Percentiles rank a stretch among this genome's conserved stretches.
Conservation (phyloP, 1,284 basidiomycete genomes). For the Thecaphora thlaspeos region DNA sequence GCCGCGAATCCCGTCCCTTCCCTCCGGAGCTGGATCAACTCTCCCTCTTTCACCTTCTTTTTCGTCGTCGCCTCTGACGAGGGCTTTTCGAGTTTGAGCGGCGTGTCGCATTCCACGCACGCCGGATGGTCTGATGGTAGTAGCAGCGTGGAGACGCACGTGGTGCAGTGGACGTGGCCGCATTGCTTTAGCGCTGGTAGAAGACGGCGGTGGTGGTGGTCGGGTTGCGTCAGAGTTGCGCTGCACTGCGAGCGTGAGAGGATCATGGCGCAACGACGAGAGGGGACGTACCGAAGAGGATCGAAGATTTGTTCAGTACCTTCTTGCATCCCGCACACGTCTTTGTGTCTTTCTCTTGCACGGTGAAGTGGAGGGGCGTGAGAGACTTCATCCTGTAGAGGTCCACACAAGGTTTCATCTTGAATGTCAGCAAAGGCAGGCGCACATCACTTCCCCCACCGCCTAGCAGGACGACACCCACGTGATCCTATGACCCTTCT, state of each 20-base stretch:
- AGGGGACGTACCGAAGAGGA: slow-evolving; percentile 1
- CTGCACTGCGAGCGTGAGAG: background rate
- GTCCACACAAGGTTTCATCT: too few species aligned
- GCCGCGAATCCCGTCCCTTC: slow-evolving; percentile 23
- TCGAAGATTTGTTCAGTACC: slow-evolving; percentile 60
- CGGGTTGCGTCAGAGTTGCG: too few species aligned
- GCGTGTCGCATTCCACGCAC: slow-evolving; percentile 1
- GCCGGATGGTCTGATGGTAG: slow-evolving; percentile 64
- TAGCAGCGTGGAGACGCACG: slow-evolving; percentile 78
- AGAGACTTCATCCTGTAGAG: slow-evolving; percentile 76
- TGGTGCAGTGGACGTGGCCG: slow-evolving; percentile 85
- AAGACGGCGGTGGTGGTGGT: too few species aligned
- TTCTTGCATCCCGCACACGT: slow-evolving; percentile 70
- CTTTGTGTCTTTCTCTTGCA: slow-evolving; percentile 15
- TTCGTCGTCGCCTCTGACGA: background rate
- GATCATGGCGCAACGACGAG: too few species aligned
- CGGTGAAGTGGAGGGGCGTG: slow-evolving; percentile 69
- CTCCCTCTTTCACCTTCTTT: slow-evolving; percentile 62
- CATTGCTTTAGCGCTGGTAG: slow-evolving; percentile 65
- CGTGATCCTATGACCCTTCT: slow-evolving; percentile 1
- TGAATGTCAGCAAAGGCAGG: background rate
- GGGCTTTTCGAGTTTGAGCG: slow-evolving; percentile 1
- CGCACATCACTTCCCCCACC: too few species aligned
- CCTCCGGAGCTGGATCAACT: slow-evolving; percentile 13
- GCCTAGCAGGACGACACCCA: slow-evolving; percentile 1